Base-by-base conservation (phyloP, 2,329 filamentous ascomycete species). In the Colletotrichum phormii region DNA sequence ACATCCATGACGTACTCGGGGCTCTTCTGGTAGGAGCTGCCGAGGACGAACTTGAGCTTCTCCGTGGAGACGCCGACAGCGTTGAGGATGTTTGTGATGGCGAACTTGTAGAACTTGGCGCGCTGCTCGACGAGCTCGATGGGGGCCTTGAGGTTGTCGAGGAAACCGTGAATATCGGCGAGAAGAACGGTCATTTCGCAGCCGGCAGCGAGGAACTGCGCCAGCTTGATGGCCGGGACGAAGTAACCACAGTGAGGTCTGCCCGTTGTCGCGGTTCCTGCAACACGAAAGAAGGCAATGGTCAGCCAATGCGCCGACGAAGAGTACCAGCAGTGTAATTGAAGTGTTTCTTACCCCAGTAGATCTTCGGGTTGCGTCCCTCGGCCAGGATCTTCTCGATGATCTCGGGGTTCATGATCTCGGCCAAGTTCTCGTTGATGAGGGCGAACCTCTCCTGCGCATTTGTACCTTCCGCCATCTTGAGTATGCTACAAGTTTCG, bases 171-270 rank as follows among this genome's bases (percentile, higher is more conserved):
- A 57, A 94, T 89, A 76, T 94, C 91, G 81, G 91, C 92, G 72
- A 97, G 90, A 46, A 97, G 90, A 72, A 97, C 89, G 68, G 90
- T 94, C 72, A 97, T 91, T 72, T 95, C 90, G 85, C 95, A 98
- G 49, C 93, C 95, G 35, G 96, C 95, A 46, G 90, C 89, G 42
- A 98, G 90, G 79, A 97, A 91, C 81, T 98, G 93, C 51, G 95
- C 95, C 75, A 98, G 93, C 84, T 98, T 98, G 80, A 97, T 90
- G 77, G 93, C 92, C 6, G 95, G 92, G 11, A 97, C 93, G 75
- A 97, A 94, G 88, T 98, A 98, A 77, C 94, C 95, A 81, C 91
- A 94, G 82, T 98, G 95, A 67, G 95, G 95, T 73, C 92, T 89
- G n/a, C 95, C 95, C 0, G 95, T 97, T 18, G 94, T 95, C 22